Conservation (phyloP, 2,329 filamentous ascomycete species). For the Pseudogymnoascus sp. region DNA sequence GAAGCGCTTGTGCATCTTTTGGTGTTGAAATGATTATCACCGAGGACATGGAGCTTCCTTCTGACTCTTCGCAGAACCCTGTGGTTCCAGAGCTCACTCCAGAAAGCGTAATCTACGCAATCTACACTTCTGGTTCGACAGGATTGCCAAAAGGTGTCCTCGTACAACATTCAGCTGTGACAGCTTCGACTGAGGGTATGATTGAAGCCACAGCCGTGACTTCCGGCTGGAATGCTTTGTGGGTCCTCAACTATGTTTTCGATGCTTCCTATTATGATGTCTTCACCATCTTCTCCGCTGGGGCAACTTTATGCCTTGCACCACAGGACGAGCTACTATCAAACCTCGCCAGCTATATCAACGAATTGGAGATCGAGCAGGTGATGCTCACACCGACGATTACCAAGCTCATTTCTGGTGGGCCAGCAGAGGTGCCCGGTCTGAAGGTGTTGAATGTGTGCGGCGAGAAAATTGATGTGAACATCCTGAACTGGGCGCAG, state of each 20-base stretch:
- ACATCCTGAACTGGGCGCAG: conserved; percentile 9
- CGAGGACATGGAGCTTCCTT: neutral
- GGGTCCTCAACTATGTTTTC: conserved; percentile 11
- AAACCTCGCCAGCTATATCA: conserved; percentile 11
- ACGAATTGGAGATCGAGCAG: conserved; percentile 9
- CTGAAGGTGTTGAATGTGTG: conserved; percentile 10
- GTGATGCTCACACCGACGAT: conserved; percentile 12
- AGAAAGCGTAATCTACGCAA: conserved; percentile 1
- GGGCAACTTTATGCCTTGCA: neutral
- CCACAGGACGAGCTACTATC: conserved; percentile 4
- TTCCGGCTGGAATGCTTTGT: conserved; percentile 17
- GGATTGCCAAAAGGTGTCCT: conserved; percentile 7
- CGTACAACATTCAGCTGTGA: neutral
- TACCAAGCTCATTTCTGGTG: conserved; percentile 6
- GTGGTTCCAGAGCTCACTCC: neutral
- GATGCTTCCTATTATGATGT: conserved; percentile 14
- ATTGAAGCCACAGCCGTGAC: conserved; percentile 12
- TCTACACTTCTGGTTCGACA: conserved; percentile 10
- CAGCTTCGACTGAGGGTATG: neutral
- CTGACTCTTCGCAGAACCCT: neutral
- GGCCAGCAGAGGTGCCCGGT: conserved; percentile 9
- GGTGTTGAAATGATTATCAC: conserved; percentile 4
- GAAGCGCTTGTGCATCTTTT: neutral
- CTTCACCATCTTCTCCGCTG: conserved; percentile 9
- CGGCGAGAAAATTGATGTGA: conserved; percentile 8